A percentile compares a stretch with the other conserved stretches of the same genome.
Conservation (phyloP, 495 filamentous ascomycete genomes). For the Trichoderma parareesei region DNA sequence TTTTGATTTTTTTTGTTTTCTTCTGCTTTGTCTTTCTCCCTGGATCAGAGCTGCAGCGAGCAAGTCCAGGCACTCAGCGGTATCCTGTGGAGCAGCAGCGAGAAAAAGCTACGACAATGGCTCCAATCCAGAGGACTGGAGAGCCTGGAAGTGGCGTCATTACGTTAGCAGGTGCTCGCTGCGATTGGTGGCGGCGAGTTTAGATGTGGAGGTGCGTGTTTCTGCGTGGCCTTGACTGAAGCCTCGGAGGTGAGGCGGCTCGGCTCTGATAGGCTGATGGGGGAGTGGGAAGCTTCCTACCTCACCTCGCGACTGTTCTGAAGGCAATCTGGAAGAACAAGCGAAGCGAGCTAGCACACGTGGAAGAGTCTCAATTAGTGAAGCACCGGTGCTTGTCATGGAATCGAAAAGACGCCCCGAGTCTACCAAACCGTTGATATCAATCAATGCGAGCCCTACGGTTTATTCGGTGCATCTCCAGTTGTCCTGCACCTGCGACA, state of each 20-base stretch:
- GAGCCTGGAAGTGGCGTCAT: background rate
- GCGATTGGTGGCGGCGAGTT: background rate
- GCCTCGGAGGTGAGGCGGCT: background rate
- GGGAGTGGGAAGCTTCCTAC: too few species aligned
- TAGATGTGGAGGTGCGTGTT: background rate
- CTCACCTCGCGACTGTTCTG: too few species aligned
- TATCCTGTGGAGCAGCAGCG: constrained; percentile 3
- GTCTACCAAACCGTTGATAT: too few species aligned
- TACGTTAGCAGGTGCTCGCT: background rate
- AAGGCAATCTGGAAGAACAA: too few species aligned
- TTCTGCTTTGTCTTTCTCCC: background rate
- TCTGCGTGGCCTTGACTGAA: background rate
- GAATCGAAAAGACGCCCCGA: too few species aligned
- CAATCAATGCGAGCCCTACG: too few species aligned
- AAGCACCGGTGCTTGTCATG: too few species aligned
- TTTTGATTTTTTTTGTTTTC: background rate
- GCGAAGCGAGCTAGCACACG: too few species aligned
- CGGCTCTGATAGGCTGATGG: too few species aligned
- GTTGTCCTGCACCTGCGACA: too few species aligned
- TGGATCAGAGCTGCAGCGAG: background rate
- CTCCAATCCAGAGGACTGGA: background rate
- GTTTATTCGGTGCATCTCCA: too few species aligned
- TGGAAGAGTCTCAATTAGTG: too few species aligned
- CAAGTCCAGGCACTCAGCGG: background rate
- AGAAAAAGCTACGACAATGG: background rate